Evolutionary conservation across 129 eudicot species (phyloP).

Genomic region (Arctium lappa): DNA sequence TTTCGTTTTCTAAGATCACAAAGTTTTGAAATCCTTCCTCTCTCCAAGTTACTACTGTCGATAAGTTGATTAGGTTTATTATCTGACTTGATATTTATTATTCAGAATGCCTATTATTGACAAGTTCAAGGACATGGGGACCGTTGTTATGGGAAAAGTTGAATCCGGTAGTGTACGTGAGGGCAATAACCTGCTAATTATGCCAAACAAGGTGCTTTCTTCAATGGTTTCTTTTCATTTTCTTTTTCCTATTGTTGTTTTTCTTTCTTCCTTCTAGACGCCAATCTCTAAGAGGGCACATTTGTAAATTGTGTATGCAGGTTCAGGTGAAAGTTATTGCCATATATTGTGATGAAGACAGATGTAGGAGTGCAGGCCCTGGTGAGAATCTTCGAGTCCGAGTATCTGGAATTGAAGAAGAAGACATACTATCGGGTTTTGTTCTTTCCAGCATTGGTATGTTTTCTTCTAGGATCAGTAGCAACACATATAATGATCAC

Average conservation of each 20-base stretch:
- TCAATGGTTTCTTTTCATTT: neutral
- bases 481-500: neutral
- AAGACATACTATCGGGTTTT: slow-evolving; percentile 72
- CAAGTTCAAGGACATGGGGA: slow-evolving; percentile 84
- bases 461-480: slow-evolving; percentile 10
- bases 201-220: slow-evolving; percentile 62
- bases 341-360: slow-evolving; percentile 59
- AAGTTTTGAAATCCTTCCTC: neutral
- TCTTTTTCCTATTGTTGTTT: neutral
- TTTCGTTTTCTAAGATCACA: neutral
- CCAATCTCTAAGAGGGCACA: neutral
- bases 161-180: slow-evolving; percentile 82
- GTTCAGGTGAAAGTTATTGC: slow-evolving; percentile 77
- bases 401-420: slow-evolving; percentile 79
- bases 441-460: slow-evolving; percentile 63
- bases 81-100: neutral
- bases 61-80: neutral
- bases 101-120: slow-evolving; percentile 79
- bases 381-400: slow-evolving; percentile 85
- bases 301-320: slow-evolving; percentile 29
- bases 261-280: neutral
- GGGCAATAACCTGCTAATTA: slow-evolving; percentile 58
- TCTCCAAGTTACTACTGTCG: neutral
- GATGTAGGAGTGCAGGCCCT: slow-evolving; percentile 69
- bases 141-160: slow-evolving; percentile 84